Evolutionary conservation across 2,329 filamentous ascomycete species (phyloP).

Genomic region (Phialocephala subalpina): DNA sequence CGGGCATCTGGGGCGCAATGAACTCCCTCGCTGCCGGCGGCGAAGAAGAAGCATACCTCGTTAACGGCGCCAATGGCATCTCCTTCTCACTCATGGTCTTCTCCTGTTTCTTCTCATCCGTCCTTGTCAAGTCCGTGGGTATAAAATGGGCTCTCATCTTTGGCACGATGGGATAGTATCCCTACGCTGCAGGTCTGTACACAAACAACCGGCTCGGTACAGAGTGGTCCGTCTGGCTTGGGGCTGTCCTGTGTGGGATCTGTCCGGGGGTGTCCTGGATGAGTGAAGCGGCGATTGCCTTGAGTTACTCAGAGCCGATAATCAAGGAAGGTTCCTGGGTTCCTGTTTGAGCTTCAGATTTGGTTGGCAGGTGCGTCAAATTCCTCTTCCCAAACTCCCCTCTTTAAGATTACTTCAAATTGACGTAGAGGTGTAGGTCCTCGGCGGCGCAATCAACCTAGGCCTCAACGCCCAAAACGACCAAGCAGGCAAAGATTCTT

Average conservation of each 20-base stretch:
- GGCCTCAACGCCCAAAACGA: slow-evolving; percentile 67
- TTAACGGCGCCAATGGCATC: slow-evolving; percentile 73
- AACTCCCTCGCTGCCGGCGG: slow-evolving; percentile 77
- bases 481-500: slow-evolving; percentile 70
- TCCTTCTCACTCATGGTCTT: slow-evolving; percentile 79
- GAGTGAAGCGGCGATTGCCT: slow-evolving; percentile 76
- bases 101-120: slow-evolving; percentile 71
- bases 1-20: slow-evolving; percentile 78
- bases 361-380: no score
- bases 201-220: slow-evolving; percentile 74
- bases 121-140: slow-evolving; percentile 71
- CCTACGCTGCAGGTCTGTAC: slow-evolving; percentile 75
- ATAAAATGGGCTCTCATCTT: slow-evolving; percentile 77
- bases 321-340: slow-evolving; percentile 70
- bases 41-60: slow-evolving; percentile 66
- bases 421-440: no score
- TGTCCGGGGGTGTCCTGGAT: slow-evolving; percentile 77
- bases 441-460: slow-evolving; percentile 77
- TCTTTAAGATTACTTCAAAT: no score
- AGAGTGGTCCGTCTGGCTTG: slow-evolving; percentile 76
- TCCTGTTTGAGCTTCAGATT: slow-evolving; percentile 71
- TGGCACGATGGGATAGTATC: slow-evolving; percentile 76
- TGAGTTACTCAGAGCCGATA: slow-evolving; percentile 77
- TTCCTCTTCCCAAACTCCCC: no score
- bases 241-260: slow-evolving; percentile 39